Base-by-base conservation (phyloP, 2,329 filamentous ascomycete species). In the Didymella keratinophila region DNA sequence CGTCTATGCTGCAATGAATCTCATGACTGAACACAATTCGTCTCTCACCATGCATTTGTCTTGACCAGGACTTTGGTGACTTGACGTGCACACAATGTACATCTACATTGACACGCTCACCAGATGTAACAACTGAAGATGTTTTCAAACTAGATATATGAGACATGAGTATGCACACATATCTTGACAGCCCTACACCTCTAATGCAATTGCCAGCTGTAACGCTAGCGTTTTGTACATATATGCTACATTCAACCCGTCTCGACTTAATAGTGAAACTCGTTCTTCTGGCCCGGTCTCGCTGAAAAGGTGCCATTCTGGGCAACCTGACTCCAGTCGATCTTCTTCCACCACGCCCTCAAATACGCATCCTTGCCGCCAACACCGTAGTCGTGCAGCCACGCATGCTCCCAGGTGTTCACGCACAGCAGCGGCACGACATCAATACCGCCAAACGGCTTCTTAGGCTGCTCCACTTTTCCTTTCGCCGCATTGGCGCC, bases 321-420 rank as follows among this genome's bases (percentile, higher is more conserved):
- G 52, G 73, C 65, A 48, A 97, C 93, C 61, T 84, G 82, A 48
- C 88, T 80, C 95, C 95, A 99, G 79, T 99, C 87, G 66, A 99
- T 89, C 52, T 82, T 82, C 49, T 91, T 79, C 95, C 95, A 99
- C 94, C 94, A 98, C 41, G 84, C 83, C 74, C 90, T 85, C 52
- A 93, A 82, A 76, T 87, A 99, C 51, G 81, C 79, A 52, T 83
- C 81, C 86, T 97, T 99, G 48, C 92, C 92, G 43, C 82, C 83
- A 55, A 88, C 77, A 5, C 89, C 89, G 78, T 91, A 97, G 76
- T 98, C 93, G 54, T 86, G 85, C 76, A 98, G 80, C 87, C 91
- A 99, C 9, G 90, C 89, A 79, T 98, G 95, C 82, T 98, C 89
- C 95, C 95, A 99, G 5, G 93, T 97, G 80, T 93, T 98, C 59